Evolutionary conservation across 495 filamentous ascomycete species (phyloP).

Genomic region (Platismatia glauca): DNA sequence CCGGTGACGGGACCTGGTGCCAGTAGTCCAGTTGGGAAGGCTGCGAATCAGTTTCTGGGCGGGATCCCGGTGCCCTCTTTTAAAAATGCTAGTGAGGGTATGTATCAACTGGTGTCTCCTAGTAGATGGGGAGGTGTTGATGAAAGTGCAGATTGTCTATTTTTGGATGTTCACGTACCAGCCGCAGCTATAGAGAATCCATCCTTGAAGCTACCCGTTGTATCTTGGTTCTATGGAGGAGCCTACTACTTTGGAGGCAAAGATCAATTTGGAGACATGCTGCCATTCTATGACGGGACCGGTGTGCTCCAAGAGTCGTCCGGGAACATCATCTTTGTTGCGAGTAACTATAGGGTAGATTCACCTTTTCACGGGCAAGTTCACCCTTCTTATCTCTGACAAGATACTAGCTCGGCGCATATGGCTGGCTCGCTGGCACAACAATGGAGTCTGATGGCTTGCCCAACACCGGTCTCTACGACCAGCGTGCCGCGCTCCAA

Average conservation of each 20-base stretch:
- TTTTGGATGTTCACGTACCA: slow-evolving; percentile 36
- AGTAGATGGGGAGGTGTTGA: not conserved
- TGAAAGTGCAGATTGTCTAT: slow-evolving; percentile 33
- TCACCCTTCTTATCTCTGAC: slow-evolving; percentile 19
- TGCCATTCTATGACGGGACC: slow-evolving; percentile 25
- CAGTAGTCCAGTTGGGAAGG: slow-evolving; percentile 30
- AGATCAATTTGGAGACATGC: slow-evolving; percentile 17
- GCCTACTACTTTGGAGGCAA: slow-evolving; percentile 27
- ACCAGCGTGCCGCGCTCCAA: slow-evolving; percentile 39
- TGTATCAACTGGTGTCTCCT: not conserved
- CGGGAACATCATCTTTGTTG: slow-evolving; percentile 38
- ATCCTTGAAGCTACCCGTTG: slow-evolving; percentile 25
- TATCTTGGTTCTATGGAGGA: slow-evolving; percentile 30
- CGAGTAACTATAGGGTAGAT: slow-evolving; percentile 37
- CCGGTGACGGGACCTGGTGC: slow-evolving; percentile 32
- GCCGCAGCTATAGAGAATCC: slow-evolving; percentile 30
- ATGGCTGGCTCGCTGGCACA: slow-evolving; percentile 46
- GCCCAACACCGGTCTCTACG: slow-evolving; percentile 43
- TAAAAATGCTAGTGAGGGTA: slow-evolving; percentile 20
- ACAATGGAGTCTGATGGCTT: slow-evolving; percentile 38
- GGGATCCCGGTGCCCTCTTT: slow-evolving; percentile 22
- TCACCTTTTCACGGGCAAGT: not conserved
- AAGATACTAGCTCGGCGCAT: slow-evolving; percentile 39
- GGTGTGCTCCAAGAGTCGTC: slow-evolving; percentile 27
- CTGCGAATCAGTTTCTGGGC: slow-evolving; percentile 31